Conservation (phyloP, 352 stramenopile species). For the Thraustotheca clavata region DNA sequence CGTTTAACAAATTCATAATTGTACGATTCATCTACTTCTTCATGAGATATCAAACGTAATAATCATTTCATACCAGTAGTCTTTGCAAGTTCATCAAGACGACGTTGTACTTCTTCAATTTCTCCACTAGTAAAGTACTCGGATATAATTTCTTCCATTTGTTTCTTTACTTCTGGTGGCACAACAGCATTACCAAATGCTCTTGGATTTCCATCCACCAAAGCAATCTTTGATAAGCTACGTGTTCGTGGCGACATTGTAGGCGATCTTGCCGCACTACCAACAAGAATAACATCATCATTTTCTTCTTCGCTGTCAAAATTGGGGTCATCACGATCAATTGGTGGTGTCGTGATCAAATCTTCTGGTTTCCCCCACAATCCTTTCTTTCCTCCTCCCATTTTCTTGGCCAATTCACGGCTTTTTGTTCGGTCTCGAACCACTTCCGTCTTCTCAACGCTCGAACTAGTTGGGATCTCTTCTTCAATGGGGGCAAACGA, state of each 20-base stretch:
- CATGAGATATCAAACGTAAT: not conserved
- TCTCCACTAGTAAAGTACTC: conserved; percentile 87
- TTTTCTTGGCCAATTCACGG: conserved; percentile 75
- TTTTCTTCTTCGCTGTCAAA: conserved; percentile 87
- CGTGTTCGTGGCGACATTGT: conserved; percentile 32
- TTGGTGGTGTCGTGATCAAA: conserved; percentile 48
- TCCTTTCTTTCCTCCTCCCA: conserved; percentile 80
- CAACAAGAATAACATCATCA: conserved; percentile 82
- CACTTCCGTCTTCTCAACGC: not conserved
- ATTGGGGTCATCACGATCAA: conserved; percentile 90
- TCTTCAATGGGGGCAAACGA: not conserved
- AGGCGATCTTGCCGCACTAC: conserved; percentile 36
- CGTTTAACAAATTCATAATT: conserved; percentile 93
- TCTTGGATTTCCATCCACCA: conserved; percentile 8
- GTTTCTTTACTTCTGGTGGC: conserved; percentile 82
- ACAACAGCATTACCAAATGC: conserved; percentile 15
- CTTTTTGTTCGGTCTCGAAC: conserved; percentile 78
- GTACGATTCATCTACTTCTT: conserved; percentile 43
- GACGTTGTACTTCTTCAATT: conserved; percentile 81
- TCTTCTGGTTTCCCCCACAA: conserved; percentile 66
- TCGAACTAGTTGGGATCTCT: not conserved
- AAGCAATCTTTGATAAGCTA: conserved; percentile 5
- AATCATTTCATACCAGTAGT: conserved; percentile 3
- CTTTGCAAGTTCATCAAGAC: not conserved
- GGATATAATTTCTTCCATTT: conserved; percentile 80